Conservation (phyloP, 2,329 filamentous ascomycete species). For the Fusarium tuaranense region DNA sequence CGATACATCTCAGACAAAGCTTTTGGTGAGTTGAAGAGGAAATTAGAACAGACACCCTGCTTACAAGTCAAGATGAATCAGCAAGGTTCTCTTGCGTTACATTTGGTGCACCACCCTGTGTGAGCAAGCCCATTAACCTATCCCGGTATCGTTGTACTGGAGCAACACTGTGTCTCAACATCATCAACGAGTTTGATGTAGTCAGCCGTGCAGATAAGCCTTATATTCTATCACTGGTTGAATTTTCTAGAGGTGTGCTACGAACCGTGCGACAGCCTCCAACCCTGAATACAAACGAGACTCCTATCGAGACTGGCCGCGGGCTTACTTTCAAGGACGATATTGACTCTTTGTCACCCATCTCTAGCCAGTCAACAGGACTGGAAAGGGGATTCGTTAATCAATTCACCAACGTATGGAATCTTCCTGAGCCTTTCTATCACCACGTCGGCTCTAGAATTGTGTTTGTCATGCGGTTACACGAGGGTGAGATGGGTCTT, state of each 20-base stretch:
- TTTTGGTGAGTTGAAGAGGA: constrained; percentile 9
- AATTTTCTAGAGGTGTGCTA: constrained; percentile 23
- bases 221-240: constrained; percentile 37
- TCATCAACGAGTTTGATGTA: constrained; percentile 42
- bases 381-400: no score
- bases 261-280: background rate
- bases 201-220: constrained; percentile 37
- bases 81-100: constrained; percentile 37
- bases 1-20: constrained; percentile 17
- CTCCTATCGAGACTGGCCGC: background rate
- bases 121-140: constrained; percentile 21
- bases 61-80: constrained; percentile 15
- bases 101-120: constrained; percentile 37
- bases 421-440: constrained; percentile 26
- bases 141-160: constrained; percentile 1
- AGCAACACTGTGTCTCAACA: constrained; percentile 33
- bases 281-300: background rate
- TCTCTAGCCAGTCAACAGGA: background rate
- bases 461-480: constrained; percentile 29
- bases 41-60: background rate
- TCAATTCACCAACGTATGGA: constrained; percentile 10
- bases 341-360: background rate
- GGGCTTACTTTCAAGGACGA: background rate
- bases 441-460: constrained; percentile 35
- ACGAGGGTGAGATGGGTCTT: constrained; percentile 19